These are phyloP conservation scores for Emericellopsis atlantica DNA, from an alignment of 2,329 filamentous ascomycete genomes.

Conservation along the genomic window DNA sequence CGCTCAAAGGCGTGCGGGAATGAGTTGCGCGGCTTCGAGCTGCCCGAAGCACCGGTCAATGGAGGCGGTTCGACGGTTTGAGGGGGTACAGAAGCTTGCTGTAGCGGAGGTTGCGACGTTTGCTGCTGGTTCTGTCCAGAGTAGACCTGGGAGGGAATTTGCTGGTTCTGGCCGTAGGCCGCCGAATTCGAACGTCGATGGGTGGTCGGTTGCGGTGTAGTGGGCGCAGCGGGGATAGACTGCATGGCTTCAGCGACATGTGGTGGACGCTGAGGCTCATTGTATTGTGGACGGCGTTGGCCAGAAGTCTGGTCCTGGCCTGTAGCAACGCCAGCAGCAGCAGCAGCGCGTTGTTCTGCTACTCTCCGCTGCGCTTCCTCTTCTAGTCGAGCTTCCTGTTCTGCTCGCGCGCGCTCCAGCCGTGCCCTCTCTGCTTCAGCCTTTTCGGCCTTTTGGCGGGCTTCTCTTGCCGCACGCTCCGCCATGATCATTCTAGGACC, in stretches of 20 bases:
- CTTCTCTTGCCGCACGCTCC: conserved; percentile 67
- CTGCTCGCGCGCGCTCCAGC: conserved; percentile 42
- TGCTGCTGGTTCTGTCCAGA: conserved; percentile 6
- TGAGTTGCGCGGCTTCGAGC: conserved; percentile 43
- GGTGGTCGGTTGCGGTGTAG: conserved; percentile 11
- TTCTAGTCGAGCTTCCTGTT: conserved; percentile 39
- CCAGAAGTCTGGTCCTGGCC: conserved; percentile 16
- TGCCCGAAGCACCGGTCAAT: conserved; percentile 6
- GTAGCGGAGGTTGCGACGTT: conserved; percentile 4
- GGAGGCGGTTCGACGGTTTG: conserved; percentile 1
- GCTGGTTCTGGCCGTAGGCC: conserved; percentile 2
- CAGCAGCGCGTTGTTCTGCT: conserved; percentile 46
- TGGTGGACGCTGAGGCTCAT: conserved; percentile 10
- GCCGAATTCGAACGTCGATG: conserved; percentile 5
- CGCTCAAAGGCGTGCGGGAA: conserved; percentile 97
- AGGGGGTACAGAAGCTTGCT: neutral
- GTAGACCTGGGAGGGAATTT: conserved; percentile 3
- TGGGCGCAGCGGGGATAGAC: conserved; percentile 13
- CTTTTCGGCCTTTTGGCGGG: conserved; percentile 51
- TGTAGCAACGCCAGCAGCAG: conserved; percentile 31
- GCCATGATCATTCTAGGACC: conserved; percentile 90
- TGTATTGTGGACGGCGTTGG: conserved; percentile 17
- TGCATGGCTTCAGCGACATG: conserved; percentile 10
- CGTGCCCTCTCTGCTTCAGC: conserved; percentile 49
- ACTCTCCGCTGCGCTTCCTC: conserved; percentile 45